Conservation (phyloP, 805 yeast genomes). For the Yamadazyma paraphyllophila region DNA sequence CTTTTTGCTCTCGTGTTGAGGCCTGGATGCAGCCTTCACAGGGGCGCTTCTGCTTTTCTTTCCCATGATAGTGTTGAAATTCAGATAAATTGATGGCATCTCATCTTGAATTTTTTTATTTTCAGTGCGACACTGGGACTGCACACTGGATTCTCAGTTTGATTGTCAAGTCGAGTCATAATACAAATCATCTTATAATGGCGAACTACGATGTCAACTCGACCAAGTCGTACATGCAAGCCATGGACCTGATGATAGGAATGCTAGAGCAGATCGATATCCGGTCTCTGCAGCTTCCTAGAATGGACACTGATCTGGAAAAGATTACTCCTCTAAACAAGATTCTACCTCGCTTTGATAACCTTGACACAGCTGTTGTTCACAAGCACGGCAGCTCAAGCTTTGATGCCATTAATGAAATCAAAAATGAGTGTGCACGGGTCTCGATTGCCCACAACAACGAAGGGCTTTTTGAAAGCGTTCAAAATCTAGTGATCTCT, state of each 20-base stretch:
- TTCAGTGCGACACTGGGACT: not conserved
- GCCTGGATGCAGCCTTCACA: not conserved
- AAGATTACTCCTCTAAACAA: conserved; percentile 25
- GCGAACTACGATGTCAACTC: conserved; percentile 51
- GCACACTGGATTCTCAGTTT: not conserved
- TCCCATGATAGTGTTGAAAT: conserved; percentile 4
- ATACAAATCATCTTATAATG: conserved; percentile 22
- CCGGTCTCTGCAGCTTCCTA: conserved; percentile 28
- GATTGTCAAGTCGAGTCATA: not conserved
- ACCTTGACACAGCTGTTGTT: conserved; percentile 32
- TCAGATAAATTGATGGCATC: conserved; percentile 6
- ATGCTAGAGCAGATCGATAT: conserved; percentile 32
- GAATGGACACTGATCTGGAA: conserved; percentile 34
- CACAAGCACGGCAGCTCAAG: conserved; percentile 5
- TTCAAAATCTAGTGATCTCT: conserved; percentile 7
- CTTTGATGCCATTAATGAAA: conserved; percentile 17
- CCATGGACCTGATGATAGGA: conserved; percentile 70
- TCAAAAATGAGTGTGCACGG: conserved; percentile 29
- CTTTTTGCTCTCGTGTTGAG: not conserved
- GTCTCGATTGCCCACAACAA: conserved; percentile 21
- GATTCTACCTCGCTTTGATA: conserved; percentile 37
- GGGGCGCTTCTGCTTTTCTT: conserved; percentile 4
- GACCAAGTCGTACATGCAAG: conserved; percentile 74
- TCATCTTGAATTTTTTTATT: conserved; percentile 11
- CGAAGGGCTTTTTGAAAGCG: conserved; percentile 20